phyloP scores from a whole-genome alignment of 495 filamentous ascomycete genomes.

The Neurospora sp. region DNA sequence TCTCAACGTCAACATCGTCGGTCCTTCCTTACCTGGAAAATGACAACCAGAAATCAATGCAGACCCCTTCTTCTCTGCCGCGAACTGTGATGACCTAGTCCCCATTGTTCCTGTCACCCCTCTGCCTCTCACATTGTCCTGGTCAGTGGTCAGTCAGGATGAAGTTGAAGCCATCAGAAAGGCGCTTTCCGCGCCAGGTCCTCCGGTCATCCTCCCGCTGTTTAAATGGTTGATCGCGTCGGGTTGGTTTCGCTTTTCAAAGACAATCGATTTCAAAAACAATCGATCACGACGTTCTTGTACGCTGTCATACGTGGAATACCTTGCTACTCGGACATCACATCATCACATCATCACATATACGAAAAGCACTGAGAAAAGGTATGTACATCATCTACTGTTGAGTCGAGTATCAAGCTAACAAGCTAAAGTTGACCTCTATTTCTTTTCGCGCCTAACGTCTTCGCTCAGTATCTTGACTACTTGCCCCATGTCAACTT shows the following conservation, averaged over 20 bases:
- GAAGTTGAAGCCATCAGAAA: neutral
- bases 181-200: neutral
- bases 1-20: neutral
- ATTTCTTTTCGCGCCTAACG: neutral
- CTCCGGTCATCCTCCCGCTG: neutral
- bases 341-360: neutral
- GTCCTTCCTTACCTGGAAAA: neutral
- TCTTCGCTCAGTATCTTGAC: neutral
- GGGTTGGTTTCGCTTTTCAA: neutral
- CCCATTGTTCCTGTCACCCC: neutral
- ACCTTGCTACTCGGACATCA: too few species aligned
- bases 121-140: neutral
- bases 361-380: neutral
- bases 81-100: neutral
- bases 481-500: neutral
- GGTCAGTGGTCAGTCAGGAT: neutral
- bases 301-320: neutral
- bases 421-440: neutral
- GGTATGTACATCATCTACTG: neutral
- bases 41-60: neutral
- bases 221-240: neutral
- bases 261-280: too few species aligned
- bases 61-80: neutral
- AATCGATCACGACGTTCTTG: neutral
- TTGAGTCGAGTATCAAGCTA: neutral